Conservation (phyloP, 345 rosid species). For the Eucalyptus cloeziana region DNA sequence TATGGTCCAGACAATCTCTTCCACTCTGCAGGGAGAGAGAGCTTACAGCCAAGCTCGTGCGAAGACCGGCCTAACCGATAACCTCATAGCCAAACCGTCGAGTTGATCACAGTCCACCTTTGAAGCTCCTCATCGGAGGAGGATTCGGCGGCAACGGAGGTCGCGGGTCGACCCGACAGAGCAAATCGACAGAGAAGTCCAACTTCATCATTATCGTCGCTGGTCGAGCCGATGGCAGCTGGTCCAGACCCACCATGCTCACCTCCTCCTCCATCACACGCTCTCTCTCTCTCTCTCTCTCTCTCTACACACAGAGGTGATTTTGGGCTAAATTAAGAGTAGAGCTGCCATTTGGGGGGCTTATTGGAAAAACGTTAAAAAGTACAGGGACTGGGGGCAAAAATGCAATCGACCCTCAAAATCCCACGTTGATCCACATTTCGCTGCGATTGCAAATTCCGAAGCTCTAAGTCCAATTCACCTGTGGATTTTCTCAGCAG, state of each 20-base stretch:
- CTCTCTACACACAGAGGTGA: neutral
- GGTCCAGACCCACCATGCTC: no score
- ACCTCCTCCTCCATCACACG: no score
- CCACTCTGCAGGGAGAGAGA: neutral
- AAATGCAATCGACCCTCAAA: neutral
- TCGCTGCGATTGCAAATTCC: neutral
- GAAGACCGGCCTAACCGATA: no score
- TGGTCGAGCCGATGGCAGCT: no score
- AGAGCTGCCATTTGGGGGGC: neutral
- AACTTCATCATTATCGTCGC: no score
- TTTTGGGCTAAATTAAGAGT: neutral
- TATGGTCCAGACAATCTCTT: constrained; percentile 65
- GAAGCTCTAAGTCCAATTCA: neutral
- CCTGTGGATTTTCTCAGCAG: neutral
- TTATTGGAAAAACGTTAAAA: neutral
- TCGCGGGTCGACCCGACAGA: neutral
- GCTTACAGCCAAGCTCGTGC: neutral
- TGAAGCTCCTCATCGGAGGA: neutral
- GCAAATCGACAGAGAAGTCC: no score
- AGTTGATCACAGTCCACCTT: neutral
- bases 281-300: neutral
- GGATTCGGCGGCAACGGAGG: neutral
- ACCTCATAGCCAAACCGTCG: neutral
- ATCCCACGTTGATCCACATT: neutral
- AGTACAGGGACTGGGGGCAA: neutral